Base-by-base conservation (phyloP, 768 basidiomycete genomes). In the Scleroderma citrinum region DNA sequence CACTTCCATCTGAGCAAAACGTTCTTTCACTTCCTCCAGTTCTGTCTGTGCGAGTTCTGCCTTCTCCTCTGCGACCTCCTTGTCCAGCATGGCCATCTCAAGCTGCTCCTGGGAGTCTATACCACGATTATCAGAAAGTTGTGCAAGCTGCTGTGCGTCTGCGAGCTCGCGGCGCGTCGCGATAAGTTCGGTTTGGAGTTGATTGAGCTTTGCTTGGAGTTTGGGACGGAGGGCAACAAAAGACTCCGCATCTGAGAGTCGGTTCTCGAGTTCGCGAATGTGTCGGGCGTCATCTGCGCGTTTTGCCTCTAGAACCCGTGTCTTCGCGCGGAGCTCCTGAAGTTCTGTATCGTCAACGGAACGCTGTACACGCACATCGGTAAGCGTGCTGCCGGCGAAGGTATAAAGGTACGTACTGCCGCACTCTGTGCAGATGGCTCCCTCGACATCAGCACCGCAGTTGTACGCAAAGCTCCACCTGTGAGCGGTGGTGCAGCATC, bases 1-100 rank as follows among this genome's bases (percentile, higher is more conserved):
- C 13, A 96, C 85, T 60, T 96, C 87, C 26, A 85, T 55, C 40
- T 86, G 78, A 6, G 87, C 89, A 42, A 91, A 53, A 56, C 75
- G 79, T 67, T 97, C 95, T 58, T 76, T 86, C 50, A 85, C 61
- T 46, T 84, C 86, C 56, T 88, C 90, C 44, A 93, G 59, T 60
- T 93, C 92, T 0, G 74, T 66, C 62, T 92, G 85, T 0, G 84
- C 84, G 2, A 80, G 62, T 65, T 97, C 95, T 0, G 88, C 85
- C 51, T 82, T 81, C 66, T 97, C 95, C 62, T 98, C 96, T 0
- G 95, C 94, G 34, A 98, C 83, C 65, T 99, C 96, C 69, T 92
- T 92, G 64, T 99, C 96, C 57, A 99, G 69, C 77, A 89, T 89
- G 3, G 83, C 76, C 86, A 97, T 92, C 70, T 99, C 96, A 34